Evolutionary conservation across 306 rosid genomes (phyloP).

Genomic region (Trifolium pratense): DNA sequence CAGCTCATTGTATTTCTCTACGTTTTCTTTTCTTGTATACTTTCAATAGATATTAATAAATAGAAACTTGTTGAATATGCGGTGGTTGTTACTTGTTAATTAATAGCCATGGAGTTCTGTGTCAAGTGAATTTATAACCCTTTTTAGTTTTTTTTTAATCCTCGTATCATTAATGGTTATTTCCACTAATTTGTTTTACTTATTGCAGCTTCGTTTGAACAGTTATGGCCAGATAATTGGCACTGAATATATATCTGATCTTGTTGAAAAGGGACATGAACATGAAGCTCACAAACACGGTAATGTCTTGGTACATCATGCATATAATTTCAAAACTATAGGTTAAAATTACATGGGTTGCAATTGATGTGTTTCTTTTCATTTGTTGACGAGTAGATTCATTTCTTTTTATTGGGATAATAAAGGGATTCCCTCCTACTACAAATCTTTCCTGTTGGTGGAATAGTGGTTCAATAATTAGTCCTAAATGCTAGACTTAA

Average conservation of each 20-base stretch:
- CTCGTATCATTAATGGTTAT: constrained; percentile 6
- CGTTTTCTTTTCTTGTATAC: constrained; percentile 7
- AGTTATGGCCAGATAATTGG: constrained; percentile 81
- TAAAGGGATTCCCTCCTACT: constrained; percentile 23
- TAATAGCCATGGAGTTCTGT: not conserved
- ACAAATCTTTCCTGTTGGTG: not conserved
- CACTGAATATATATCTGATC: constrained; percentile 94
- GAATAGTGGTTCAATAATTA: not conserved
- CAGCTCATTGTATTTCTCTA: not conserved
- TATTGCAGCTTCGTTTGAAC: constrained; percentile 87
- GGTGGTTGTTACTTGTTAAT: constrained; percentile 2
- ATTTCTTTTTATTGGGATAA: constrained; percentile 1
- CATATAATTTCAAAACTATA: constrained; percentile 15
- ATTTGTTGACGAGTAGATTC: constrained; percentile 18
- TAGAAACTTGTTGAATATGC: not conserved
- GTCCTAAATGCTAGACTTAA: constrained; percentile 12
- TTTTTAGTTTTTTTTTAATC: not conserved
- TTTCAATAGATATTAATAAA: constrained; percentile 5
- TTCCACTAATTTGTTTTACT: constrained; percentile 26
- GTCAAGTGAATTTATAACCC: constrained; percentile 13
- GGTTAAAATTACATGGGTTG: constrained; percentile 12
- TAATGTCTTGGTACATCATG: constrained; percentile 47
- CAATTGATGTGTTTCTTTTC: constrained; percentile 18
- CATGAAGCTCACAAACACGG: constrained; percentile 60
- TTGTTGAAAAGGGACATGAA: constrained; percentile 84